Evolutionary conservation across 805 yeast genomes (phyloP), one percentile per base, ranked within the genome.

Genomic region (Candida schatavii): DNA sequence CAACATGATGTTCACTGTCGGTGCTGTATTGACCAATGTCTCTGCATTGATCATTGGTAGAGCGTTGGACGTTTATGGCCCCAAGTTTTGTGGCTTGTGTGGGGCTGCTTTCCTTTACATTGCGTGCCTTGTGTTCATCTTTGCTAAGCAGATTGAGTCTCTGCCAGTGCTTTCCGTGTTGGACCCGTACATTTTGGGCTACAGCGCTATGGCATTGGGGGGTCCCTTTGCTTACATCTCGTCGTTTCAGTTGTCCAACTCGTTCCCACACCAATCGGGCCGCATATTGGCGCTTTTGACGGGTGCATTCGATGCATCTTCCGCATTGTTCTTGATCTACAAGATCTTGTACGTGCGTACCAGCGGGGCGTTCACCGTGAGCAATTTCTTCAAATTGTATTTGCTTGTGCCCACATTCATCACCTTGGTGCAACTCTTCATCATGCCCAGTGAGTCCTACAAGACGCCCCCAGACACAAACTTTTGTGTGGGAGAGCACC

Each of bases 231-330:
- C 77, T 1, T 77, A 61, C 56, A 77, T 77, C 48, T 75, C 81
- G 6, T 70, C 77, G 5, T 77, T 77, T 60, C 82, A 77, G 55
- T 65, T 77, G 43, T 75, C 81, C 19, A 77, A 77, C 51, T 66
- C 81, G 3, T 77, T 77, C 56, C 83, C 83, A 2, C 62, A 67
- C 38, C 68, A 68, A 39, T 72, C 78, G 15, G 83, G 83, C 5
- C 58, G 74, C 11, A 66, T 77, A 17, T 62, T 77, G 49, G 81
- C 81, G 18, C 59, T 77, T 33, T 55, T 77, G 42, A 76, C 81
- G 1, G 82, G 83, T 14, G 81, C 83, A 0, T 77, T 77, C 46
- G 83, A 77, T 57, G 75, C 82, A 7, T 75, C 81, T 2, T 72
- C 78, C 6, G 81, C 81, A 1, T 70, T 77, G 14, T 77, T 77